phyloP scores from a whole-genome alignment of 306 rosid genomes.

The Morella rubra region DNA sequence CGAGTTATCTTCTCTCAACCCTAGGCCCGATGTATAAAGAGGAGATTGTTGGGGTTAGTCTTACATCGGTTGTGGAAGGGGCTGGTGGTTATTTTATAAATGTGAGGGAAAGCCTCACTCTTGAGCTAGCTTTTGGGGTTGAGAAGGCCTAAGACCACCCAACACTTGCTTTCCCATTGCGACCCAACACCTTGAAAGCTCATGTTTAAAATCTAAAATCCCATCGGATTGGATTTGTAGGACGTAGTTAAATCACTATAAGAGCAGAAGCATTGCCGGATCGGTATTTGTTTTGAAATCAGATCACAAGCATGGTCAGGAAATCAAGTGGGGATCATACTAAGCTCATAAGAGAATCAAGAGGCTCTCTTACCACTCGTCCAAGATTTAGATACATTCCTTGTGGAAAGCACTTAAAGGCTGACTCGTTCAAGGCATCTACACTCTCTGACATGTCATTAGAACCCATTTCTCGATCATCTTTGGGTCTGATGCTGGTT shows the following conservation, averaged over 20 bases:
- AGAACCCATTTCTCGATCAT: constrained; percentile 50
- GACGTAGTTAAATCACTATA: not conserved
- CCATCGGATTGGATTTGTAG: too few relatives aligned
- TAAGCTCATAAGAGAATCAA: not conserved
- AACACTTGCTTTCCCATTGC: not conserved
- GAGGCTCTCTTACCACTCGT: constrained; percentile 49
- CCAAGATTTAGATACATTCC: constrained; percentile 39
- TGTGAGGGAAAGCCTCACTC: too few relatives aligned
- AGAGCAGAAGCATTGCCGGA: not conserved
- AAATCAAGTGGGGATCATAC: not conserved
- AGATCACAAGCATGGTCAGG: not conserved
- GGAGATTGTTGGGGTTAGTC: too few relatives aligned
- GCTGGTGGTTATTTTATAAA: too few relatives aligned
- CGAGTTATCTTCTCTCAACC: too few relatives aligned
- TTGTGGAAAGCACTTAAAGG: constrained; percentile 17
- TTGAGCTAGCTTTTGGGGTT: too few relatives aligned
- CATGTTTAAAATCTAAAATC: too few relatives aligned
- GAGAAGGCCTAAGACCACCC: too few relatives aligned
- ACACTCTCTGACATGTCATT: constrained; percentile 28
- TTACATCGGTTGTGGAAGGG: too few relatives aligned
- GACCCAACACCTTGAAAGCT: not conserved
- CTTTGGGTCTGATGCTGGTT: constrained; percentile 37
- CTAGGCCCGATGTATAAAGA: too few relatives aligned
- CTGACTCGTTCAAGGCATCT: constrained; percentile 27
- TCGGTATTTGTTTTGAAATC: not conserved